Evolutionary conservation across 78 protist genomes (phyloP).

Genomic region (Polysphondylium violaceum): DNA sequence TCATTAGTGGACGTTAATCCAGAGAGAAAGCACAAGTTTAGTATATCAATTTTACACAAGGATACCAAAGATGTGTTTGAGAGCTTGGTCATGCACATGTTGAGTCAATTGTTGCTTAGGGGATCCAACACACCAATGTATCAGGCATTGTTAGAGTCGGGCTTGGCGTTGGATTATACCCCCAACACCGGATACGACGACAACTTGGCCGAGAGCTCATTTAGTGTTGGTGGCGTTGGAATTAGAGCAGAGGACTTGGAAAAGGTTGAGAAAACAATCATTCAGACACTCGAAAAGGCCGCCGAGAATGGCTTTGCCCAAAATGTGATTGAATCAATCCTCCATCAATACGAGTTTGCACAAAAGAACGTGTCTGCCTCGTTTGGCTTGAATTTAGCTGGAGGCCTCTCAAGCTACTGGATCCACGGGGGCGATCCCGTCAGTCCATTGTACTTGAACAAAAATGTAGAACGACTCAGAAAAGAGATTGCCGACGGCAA

Average conservation of each 20-base stretch:
- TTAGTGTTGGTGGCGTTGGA: constrained; percentile 65
- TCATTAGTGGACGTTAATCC: constrained; percentile 48
- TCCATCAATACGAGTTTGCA: constrained; percentile 80
- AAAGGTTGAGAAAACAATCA: constrained; percentile 37
- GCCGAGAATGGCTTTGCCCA: constrained; percentile 24
- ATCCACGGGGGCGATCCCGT: constrained; percentile 74
- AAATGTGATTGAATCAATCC: constrained; percentile 50
- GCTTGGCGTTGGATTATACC: constrained; percentile 63
- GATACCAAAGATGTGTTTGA: constrained; percentile 38
- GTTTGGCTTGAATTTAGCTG: constrained; percentile 57
- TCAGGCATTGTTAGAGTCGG: constrained; percentile 55
- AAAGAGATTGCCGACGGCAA: constrained; percentile 24
- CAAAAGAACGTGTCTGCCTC: constrained; percentile 68
- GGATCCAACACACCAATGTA: constrained; percentile 76
- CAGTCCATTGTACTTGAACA: constrained; percentile 37
- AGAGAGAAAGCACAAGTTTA: constrained; percentile 37
- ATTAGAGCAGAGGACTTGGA: constrained; percentile 59
- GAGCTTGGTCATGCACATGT: constrained; percentile 21
- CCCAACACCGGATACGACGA: constrained; percentile 73
- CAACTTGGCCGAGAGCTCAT: constrained; percentile 7
- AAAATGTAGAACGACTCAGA: background rate
- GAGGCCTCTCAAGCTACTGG: constrained; percentile 45
- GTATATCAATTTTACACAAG: constrained; percentile 27
- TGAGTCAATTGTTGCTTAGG: constrained; percentile 26
- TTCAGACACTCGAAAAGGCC: constrained; percentile 26